Evolutionary conservation across 495 filamentous ascomycete genomes (phyloP).

Genomic region (Aspergillus campestris): DNA sequence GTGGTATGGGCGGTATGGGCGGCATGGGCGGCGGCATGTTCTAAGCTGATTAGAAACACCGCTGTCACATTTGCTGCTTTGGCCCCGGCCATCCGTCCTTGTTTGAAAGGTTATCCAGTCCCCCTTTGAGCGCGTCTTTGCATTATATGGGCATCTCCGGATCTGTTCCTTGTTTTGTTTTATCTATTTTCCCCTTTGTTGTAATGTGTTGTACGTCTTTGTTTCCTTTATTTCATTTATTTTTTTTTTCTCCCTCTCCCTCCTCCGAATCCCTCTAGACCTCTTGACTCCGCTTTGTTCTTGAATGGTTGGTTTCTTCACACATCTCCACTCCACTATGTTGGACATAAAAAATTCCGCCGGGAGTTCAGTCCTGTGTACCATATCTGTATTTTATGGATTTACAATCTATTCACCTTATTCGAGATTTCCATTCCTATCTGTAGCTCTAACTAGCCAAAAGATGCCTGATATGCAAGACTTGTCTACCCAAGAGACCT

Average conservation of each 20-base stretch:
- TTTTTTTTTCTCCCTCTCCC: conserved; percentile 4
- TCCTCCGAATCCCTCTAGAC: conserved; percentile 5
- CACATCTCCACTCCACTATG: conserved; percentile 20
- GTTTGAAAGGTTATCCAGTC: conserved; percentile 14
- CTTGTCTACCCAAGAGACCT: too few relatives aligned
- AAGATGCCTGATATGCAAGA: too few relatives aligned
- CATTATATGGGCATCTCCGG: conserved; percentile 33
- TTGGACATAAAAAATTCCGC: conserved; percentile 16
- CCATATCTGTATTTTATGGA: conserved; percentile 21
- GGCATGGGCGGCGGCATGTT: conserved; percentile 48
- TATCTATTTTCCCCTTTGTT: conserved; percentile 17
- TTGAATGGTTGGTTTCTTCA: conserved; percentile 4
- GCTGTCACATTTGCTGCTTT: neutral
- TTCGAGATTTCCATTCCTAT: conserved; percentile 6
- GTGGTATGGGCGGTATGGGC: conserved; percentile 66
- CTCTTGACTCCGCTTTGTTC: conserved; percentile 1
- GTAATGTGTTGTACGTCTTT: conserved; percentile 47
- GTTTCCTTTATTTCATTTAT: conserved; percentile 17
- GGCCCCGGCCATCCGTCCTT: conserved; percentile 7
- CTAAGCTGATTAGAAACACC: conserved; percentile 20
- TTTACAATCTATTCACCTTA: neutral
- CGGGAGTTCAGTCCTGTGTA: conserved; percentile 16
- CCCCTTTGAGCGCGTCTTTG: conserved; percentile 33
- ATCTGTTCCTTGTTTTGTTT: conserved; percentile 19
- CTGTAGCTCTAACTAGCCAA: conserved; percentile 2